Base-by-base conservation (phyloP, 129 eudicot species). In the Pulicaria dysenterica region DNA sequence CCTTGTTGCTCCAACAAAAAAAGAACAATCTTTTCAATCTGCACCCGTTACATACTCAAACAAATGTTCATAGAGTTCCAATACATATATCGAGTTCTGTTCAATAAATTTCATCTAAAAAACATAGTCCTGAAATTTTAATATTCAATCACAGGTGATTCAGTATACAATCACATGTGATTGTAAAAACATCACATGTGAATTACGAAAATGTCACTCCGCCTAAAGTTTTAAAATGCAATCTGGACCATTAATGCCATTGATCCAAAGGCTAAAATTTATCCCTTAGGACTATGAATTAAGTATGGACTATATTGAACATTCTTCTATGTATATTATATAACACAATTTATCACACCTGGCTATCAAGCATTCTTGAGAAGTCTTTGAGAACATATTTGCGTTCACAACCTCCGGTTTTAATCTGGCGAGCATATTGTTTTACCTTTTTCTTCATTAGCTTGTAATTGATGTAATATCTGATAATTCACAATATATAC, bases 1-100 rank as follows among this genome's bases (percentile, higher is more conserved):
- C 98, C 98, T 94, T 94, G 93, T 82, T 94, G 97, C 81, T 94
- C 93, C 95, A 90, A 67, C 14, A 94, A 58, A 70, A 90, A 94
- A 58, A 94, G 92, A 64, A 94, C 98, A 76, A 90, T 70, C 66
- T 88, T 90, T 69, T 94, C 98, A 64, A 94, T 90, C 98, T 94
- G 83, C 74, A 77, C 17, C 11, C 45, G 45, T 31, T 17, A 13
- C n/a, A 73, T 10, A 61, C 31, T 11, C 6, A 42, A 51, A 53
- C n/a, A 77, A 41, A 44, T 19, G 69, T 31, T 40, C 53, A n/a
- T 7, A 47, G 7, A 14, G 40, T 45, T 57, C 9, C 11, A 49
- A 39, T 7, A 41, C 16, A 3, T 1, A 61, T 8, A 62, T 49
- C 0, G 55, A n/a, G n/a, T n/a, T n/a, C n/a, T n/a, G n/a, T n/a